Conservation (phyloP, 208 protist species). For the Acanthamoeba rhysodes region DNA sequence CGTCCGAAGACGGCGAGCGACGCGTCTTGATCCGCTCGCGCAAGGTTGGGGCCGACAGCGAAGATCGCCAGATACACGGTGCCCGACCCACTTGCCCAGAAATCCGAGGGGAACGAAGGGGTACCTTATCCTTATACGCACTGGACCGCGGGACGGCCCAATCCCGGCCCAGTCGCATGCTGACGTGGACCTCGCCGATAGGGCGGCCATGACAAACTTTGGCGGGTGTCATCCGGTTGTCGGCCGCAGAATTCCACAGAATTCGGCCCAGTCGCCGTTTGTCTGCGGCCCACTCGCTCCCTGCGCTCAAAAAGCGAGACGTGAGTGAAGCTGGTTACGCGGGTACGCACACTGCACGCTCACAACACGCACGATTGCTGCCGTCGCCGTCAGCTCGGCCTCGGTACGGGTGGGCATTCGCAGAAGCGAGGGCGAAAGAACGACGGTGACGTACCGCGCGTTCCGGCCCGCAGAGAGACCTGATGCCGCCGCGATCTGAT, state of each 20-base stretch:
- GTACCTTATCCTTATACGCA: neutral
- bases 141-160: neutral
- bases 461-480: no score
- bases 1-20: no score
- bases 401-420: neutral
- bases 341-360: neutral
- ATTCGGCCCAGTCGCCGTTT: neutral
- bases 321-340: no score
- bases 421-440: neutral
- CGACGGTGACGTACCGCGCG: no score
- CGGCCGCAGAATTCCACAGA: constrained; percentile 13
- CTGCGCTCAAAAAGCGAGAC: neutral
- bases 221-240: neutral
- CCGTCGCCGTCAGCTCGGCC: neutral
- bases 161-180: neutral
- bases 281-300: neutral
- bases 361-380: neutral
- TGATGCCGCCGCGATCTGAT: no score
- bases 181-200: neutral
- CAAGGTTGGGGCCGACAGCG: neutral
- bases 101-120: constrained; percentile 13
- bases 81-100: neutral
- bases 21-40: neutral
- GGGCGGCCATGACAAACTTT: neutral
- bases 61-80: neutral